These are phyloP conservation scores for Cryptococcus hybrid DNA, from an alignment of 1,284 basidiomycete species.

Conservation along the genomic window DNA sequence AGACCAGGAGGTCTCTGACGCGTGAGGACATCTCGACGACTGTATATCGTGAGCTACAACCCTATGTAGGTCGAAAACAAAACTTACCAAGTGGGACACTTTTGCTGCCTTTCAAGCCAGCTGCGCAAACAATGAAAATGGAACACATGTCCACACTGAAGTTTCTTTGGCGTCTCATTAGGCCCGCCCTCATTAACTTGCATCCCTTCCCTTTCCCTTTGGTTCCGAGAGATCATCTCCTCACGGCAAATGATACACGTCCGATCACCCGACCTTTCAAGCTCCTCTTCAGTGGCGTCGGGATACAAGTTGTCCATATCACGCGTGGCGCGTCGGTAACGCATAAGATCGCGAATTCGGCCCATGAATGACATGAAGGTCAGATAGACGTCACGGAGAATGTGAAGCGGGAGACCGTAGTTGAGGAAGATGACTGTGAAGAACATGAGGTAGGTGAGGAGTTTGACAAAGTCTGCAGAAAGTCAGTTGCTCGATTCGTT, in stretches of 20 bases:
- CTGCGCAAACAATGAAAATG: conserved; percentile 96
- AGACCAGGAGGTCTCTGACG: neutral
- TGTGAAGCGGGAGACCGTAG: conserved; percentile 95
- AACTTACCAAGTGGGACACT: conserved; percentile 86
- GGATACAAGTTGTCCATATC: conserved; percentile 98
- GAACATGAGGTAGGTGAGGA: conserved; percentile 88
- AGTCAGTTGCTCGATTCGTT: neutral
- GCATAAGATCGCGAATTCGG: conserved; percentile 79
- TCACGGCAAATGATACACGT: conserved; percentile 99
- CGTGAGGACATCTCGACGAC: conserved; percentile 78
- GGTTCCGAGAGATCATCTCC: conserved; percentile 68
- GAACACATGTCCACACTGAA: conserved; percentile 96
- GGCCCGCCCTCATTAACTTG: conserved; percentile 60
- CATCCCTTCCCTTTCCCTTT: conserved; percentile 9
- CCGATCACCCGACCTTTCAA: conserved; percentile 73
- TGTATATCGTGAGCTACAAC: conserved; percentile 35
- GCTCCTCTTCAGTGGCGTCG: conserved; percentile 83
- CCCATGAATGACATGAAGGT: conserved; percentile 88
- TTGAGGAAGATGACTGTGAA: conserved; percentile 88
- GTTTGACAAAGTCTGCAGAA: conserved; percentile 79
- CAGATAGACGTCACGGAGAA: conserved; percentile 94
- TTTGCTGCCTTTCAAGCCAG: conserved; percentile 92
- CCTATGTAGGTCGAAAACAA: neutral
- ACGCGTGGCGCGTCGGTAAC: conserved; percentile 88
- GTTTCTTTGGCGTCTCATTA: conserved; percentile 93